Evolutionary conservation across 106 monocot species (phyloP).

Genomic region (Alisma plantagoaquatica): DNA sequence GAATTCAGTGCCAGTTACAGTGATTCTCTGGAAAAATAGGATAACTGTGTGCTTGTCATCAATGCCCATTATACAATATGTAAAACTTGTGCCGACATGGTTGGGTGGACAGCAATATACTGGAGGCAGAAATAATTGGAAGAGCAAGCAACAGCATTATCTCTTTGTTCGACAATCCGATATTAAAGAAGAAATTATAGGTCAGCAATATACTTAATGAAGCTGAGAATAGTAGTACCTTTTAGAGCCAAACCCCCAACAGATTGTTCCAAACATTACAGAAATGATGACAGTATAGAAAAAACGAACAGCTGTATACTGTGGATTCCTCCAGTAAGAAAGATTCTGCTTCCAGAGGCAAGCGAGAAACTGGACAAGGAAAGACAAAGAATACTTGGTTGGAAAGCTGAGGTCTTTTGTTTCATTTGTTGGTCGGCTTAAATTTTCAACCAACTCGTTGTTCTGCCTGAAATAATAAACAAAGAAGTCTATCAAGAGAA

Average conservation of each 20-base stretch:
- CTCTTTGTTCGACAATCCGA: too few species aligned
- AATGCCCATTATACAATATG: too few species aligned
- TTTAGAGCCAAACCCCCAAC: constrained; percentile 92
- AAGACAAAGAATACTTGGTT: constrained; percentile 76
- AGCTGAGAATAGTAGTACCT: too few species aligned
- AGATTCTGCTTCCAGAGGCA: constrained; percentile 98
- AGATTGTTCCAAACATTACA: constrained; percentile 98
- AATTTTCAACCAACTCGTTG: constrained; percentile 64
- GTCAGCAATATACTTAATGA: too few species aligned
- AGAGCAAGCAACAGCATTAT: too few species aligned
- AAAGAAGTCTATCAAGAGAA: not conserved
- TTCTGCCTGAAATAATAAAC: constrained; percentile 45
- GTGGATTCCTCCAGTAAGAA: constrained; percentile 99
- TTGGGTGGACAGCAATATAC: too few species aligned
- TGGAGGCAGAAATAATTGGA: too few species aligned
- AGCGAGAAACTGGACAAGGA: constrained; percentile 58
- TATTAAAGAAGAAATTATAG: too few species aligned
- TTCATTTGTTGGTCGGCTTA: constrained; percentile 60
- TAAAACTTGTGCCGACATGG: too few species aligned
- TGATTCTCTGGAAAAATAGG: too few species aligned
- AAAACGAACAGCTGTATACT: constrained; percentile 97
- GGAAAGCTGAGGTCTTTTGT: constrained; percentile 81
- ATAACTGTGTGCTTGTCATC: too few species aligned
- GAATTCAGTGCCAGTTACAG: too few species aligned
- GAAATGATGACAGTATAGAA: constrained; percentile 95